These are phyloP conservation scores for Wickerhamiella slavikovae DNA, from an alignment of 805 yeast genomes.

Conservation along the genomic window DNA sequence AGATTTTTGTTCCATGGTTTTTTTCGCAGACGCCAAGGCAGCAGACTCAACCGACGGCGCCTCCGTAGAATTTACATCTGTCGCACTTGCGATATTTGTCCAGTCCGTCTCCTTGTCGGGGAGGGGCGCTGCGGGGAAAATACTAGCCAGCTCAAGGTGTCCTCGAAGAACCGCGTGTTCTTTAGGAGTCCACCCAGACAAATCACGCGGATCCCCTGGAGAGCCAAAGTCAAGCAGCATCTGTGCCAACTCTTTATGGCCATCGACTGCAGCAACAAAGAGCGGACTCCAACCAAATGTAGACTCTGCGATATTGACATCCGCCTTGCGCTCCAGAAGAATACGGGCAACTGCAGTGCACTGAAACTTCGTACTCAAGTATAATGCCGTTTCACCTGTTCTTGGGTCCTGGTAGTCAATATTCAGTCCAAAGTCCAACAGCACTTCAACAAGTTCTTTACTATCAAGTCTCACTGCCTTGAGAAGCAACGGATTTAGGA, in stretches of 20 bases:
- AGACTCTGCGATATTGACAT: conserved; percentile 53
- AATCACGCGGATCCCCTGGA: conserved; percentile 37
- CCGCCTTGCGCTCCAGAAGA: conserved; percentile 40
- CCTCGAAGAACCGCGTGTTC: conserved; percentile 90
- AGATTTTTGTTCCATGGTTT: neutral
- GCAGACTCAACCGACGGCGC: neutral
- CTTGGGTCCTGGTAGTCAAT: conserved; percentile 39
- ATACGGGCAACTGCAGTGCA: conserved; percentile 31
- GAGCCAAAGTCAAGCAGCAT: conserved; percentile 35
- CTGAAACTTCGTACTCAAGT: conserved; percentile 53
- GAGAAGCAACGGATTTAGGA: conserved; percentile 24
- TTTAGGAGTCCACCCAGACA: conserved; percentile 93
- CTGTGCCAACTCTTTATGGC: conserved; percentile 35
- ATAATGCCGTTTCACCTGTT: conserved; percentile 54
- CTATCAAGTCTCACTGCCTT: conserved; percentile 51
- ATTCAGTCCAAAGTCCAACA: conserved; percentile 34
- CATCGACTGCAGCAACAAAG: conserved; percentile 78
- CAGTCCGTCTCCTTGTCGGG: neutral
- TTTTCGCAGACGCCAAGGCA: neutral
- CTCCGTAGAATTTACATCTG: too few species aligned
- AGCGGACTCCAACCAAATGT: conserved; percentile 91
- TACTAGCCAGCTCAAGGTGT: conserved; percentile 46
- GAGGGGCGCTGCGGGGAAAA: conserved; percentile 20
- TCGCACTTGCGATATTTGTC: neutral
- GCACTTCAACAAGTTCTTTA: conserved; percentile 30